Base-by-base conservation (phyloP, 2,329 filamentous ascomycete species). In the Leptographium lundbergii region DNA sequence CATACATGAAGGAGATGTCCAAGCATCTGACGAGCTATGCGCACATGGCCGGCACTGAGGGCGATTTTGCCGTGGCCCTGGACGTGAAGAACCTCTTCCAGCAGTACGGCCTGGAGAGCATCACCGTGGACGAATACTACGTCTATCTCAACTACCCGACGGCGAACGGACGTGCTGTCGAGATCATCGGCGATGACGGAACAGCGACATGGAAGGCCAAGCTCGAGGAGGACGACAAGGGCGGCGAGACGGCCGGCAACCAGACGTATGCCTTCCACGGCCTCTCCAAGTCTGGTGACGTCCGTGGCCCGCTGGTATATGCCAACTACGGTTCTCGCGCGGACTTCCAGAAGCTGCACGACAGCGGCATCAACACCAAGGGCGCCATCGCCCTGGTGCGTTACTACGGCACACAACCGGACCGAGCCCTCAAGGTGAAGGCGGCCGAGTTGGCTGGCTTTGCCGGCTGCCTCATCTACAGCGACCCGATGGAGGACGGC, bases 121-220 rank as follows among this genome's bases (percentile, higher is more conserved):
- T 95, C 29, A 74, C 77, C 56, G 78, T 90, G 67, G 87, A 95
- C 66, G 82, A 90, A 68, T 95, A 89, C 70, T 80, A 87, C 66
- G 91, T 95, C 19, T 97, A 96, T 69, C 75, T 97, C 67, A 97
- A 97, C 71, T 99, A 95, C 69, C 91, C 94, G 0, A 87, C 79
- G 63, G 74, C 80, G 32, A 86, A 82, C 61, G 94, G 92, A 14
- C 81, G 94, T 56, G 81, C 85, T 60, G 86, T 99, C 47, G 85
- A 91, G 62, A 88, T 99, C 56, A 75, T 96, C 62, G 84, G 86
- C 42, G 80, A 79, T 0, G 81, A 85, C 57, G 85, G 78, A 2
- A 71, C 76, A 62, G 14, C 27, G 14, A 75, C 84, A 42, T 97
- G 91, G 91, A 81, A 85, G 59, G 94, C 92, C 14, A 81, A 80